A percentile compares a stretch with the other conserved stretches of the same genome.
Evolutionary conservation across 2,329 filamentous ascomycete species (phyloP).

Genomic region (Cordyceps cateniannulata): DNA sequence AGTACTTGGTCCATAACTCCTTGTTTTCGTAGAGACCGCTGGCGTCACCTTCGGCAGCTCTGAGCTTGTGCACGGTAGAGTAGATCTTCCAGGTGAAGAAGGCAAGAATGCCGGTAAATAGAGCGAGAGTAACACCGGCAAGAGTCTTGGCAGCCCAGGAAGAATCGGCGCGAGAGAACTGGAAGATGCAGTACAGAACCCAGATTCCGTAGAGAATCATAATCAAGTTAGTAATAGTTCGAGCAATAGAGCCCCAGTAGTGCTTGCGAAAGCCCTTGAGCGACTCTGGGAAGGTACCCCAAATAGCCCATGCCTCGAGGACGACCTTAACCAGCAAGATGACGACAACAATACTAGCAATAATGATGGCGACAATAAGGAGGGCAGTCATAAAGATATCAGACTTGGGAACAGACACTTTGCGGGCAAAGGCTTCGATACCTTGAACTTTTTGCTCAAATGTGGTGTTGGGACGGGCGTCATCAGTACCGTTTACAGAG

Average conservation of each 20-base stretch:
- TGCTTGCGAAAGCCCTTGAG: constrained; percentile 84
- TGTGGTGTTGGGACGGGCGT: constrained; percentile 21
- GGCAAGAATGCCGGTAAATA: constrained; percentile 75
- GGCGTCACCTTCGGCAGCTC: constrained; percentile 66
- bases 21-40: constrained; percentile 79
- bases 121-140: constrained; percentile 69
- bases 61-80: constrained; percentile 65
- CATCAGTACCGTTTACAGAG: constrained; percentile 32
- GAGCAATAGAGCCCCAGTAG: constrained; percentile 89
- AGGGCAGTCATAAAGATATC: constrained; percentile 97
- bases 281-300: constrained; percentile 73
- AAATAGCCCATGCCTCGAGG: constrained; percentile 86
- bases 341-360: constrained; percentile 75
- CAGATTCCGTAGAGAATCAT: constrained; percentile 89
- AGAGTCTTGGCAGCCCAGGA: constrained; percentile 77
- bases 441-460: constrained; percentile 56
- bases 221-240: constrained; percentile 84
- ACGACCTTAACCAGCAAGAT: constrained; percentile 88
- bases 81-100: constrained; percentile 86
- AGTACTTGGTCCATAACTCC: constrained; percentile 89
- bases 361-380: constrained; percentile 78
- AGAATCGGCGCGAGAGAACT: constrained; percentile 88
- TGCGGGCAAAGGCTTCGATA: constrained; percentile 76
- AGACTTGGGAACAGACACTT: constrained; percentile 75
- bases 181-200: constrained; percentile 93